A percentile compares a stretch with the other conserved stretches of the same genome.
Conservation (phyloP, 2,329 filamentous ascomycete genomes). For the Pseudogymnoascus sp. region DNA sequence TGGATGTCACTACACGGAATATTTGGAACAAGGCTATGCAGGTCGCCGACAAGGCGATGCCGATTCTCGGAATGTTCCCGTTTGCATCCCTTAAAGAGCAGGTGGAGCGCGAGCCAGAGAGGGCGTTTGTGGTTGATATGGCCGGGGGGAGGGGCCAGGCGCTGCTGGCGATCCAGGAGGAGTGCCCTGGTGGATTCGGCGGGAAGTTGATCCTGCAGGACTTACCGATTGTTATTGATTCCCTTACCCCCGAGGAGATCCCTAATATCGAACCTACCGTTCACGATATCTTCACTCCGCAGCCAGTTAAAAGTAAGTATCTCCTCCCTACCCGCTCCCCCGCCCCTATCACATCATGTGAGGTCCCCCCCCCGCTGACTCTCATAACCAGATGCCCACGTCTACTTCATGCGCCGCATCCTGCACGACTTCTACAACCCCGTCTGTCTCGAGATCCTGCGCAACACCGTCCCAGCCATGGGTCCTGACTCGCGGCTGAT, state of each 20-base stretch:
- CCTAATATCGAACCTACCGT: constrained; percentile 21
- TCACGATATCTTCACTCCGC: constrained; percentile 28
- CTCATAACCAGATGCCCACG: constrained; percentile 19
- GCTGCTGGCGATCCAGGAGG: constrained; percentile 10
- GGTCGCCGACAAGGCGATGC: constrained; percentile 28
- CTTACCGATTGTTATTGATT: constrained; percentile 29
- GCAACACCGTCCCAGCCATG: constrained; percentile 22
- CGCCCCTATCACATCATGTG: constrained; percentile 18
- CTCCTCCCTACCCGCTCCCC: constrained; percentile 12
- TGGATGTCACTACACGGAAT: constrained; percentile 24
- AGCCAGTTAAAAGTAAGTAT: constrained; percentile 24
- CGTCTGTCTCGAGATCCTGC: constrained; percentile 25
- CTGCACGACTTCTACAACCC: constrained; percentile 31
- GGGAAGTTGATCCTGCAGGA: constrained; percentile 30
- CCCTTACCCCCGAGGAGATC: constrained; percentile 15
- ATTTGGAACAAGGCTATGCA: constrained; percentile 31
- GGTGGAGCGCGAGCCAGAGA: constrained; percentile 25
- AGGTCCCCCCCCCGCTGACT: not conserved
- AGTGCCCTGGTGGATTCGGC: constrained; percentile 10
- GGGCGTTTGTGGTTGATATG: constrained; percentile 14
- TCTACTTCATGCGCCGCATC: constrained; percentile 27
- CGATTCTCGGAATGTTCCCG: constrained; percentile 32
- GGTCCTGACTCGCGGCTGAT: constrained; percentile 27
- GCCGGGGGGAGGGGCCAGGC: constrained; percentile 9
- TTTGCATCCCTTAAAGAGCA: constrained; percentile 26